Evolutionary conservation across 257 asterid genomes (phyloP).

Genomic region (Ocimum tenuiflorum): DNA sequence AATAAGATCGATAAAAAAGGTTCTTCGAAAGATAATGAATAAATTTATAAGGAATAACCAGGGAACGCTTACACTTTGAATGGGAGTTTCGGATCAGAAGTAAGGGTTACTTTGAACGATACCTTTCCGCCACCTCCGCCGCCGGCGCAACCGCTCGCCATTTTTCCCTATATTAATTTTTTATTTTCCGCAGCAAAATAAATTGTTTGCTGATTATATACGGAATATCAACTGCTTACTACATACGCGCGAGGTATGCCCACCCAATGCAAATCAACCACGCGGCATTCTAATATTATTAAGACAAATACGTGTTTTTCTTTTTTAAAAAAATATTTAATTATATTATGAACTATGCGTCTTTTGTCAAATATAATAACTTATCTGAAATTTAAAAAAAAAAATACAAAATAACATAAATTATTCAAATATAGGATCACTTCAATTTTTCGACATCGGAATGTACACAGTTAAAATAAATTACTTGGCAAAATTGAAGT

Average conservation of each 20-base stretch:
- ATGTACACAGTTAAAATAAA: too few relatives aligned
- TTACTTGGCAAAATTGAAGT: too few relatives aligned
- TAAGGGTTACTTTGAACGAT: slow-evolving; percentile 85
- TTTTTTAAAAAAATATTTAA: too few relatives aligned
- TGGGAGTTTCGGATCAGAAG: slow-evolving; percentile 97
- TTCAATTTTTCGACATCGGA: too few relatives aligned
- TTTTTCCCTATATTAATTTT: slow-evolving; percentile 4
- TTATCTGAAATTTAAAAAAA: too few relatives aligned
- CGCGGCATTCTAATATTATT: not conserved
- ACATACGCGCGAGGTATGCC: slow-evolving; percentile 17
- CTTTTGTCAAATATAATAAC: too few relatives aligned
- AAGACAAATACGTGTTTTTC: too few relatives aligned
- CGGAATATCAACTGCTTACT: slow-evolving; percentile 20
- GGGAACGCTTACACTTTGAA: slow-evolving; percentile 74
- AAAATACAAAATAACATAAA: too few relatives aligned
- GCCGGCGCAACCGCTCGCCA: slow-evolving; percentile 64
- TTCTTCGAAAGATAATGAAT: not conserved
- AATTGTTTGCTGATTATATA: not conserved
- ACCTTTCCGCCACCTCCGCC: slow-evolving; percentile 76
- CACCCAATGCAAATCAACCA: slow-evolving; percentile 13
- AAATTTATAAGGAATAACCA: not conserved
- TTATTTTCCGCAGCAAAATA: not conserved
- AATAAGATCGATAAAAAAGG: not conserved
- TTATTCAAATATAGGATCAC: too few relatives aligned
- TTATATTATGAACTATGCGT: too few relatives aligned